These are phyloP conservation scores for Blastobotrys terrestris DNA, from an alignment of 805 yeast genomes.

Conservation along the genomic window DNA sequence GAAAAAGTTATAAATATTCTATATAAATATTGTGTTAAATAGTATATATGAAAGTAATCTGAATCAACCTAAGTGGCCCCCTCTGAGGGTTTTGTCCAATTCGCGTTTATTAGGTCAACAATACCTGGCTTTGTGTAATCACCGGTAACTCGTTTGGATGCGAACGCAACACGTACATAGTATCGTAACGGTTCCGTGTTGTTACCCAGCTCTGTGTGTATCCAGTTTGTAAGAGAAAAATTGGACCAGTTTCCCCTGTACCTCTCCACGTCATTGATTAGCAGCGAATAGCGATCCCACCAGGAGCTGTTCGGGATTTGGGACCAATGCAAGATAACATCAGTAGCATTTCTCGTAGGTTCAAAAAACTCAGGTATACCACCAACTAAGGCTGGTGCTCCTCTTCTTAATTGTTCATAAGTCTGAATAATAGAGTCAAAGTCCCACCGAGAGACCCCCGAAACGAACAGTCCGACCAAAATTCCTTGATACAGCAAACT, in stretches of 20 bases:
- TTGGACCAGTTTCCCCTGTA: slow-evolving; percentile 50
- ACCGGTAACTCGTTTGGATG: slow-evolving; percentile 13
- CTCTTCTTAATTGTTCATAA: slow-evolving; percentile 54
- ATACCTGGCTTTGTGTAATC: slow-evolving; percentile 21
- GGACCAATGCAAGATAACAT: slow-evolving; percentile 18
- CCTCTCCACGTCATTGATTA: slow-evolving; percentile 75
- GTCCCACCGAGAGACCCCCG: slow-evolving; percentile 92
- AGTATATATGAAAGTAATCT: too few relatives aligned
- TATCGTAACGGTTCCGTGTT: slow-evolving; percentile 9
- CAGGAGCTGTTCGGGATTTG: slow-evolving; percentile 4
- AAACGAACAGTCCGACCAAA: slow-evolving; percentile 67
- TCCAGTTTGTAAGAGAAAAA: slow-evolving; percentile 38
- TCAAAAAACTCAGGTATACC: slow-evolving; percentile 25
- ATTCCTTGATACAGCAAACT: slow-evolving; percentile 73
- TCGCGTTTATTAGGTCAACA: slow-evolving; percentile 10
- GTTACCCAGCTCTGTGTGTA: slow-evolving; percentile 13
- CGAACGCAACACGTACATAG: slow-evolving; percentile 22
- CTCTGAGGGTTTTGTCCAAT: slow-evolving; percentile 12
- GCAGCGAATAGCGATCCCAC: slow-evolving; percentile 50
- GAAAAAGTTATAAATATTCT: too few relatives aligned
- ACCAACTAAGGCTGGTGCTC: slow-evolving; percentile 47
- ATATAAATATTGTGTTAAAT: too few relatives aligned
- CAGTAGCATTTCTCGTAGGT: slow-evolving; percentile 11
- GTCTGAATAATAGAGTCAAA: slow-evolving; percentile 86
- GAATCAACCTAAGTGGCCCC: slow-evolving; percentile 9